phyloP scores from a whole-genome alignment of 805 yeast genomes.

The Saccharomyces kudriavzevii region DNA sequence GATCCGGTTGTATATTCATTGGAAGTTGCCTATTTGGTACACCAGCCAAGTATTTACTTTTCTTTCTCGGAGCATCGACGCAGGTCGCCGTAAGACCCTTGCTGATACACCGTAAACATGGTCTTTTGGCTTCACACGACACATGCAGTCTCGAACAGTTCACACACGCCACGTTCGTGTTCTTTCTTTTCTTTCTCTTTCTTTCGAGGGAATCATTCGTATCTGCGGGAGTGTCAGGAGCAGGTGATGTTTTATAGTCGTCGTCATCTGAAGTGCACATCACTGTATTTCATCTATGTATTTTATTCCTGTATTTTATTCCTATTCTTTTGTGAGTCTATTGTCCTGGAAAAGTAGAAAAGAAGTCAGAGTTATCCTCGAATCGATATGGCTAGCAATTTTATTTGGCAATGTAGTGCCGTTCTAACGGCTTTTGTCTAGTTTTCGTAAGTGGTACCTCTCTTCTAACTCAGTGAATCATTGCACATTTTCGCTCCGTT shows the following conservation, averaged over 20 bases:
- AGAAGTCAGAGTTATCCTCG: not conserved
- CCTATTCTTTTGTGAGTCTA: not conserved
- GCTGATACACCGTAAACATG: conserved; percentile 70
- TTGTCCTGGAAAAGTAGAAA: not conserved
- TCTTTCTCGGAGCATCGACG: conserved; percentile 82
- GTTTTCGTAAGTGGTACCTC: not conserved
- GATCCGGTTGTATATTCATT: conserved; percentile 5
- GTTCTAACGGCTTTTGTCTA: not conserved
- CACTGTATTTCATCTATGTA: not conserved
- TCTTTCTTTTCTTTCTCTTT: conserved; percentile 37
- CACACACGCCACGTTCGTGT: conserved; percentile 80
- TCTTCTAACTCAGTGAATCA: not conserved
- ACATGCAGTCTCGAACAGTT: conserved; percentile 89
- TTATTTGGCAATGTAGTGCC: not conserved
- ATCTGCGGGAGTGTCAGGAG: not conserved
- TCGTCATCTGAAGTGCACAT: conserved; percentile 1
- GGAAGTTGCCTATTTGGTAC: conserved; percentile 34
- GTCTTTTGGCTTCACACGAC: conserved; percentile 79
- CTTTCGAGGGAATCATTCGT: not conserved
- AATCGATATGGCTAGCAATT: not conserved
- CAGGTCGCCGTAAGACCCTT: conserved; percentile 65
- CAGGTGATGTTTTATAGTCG: not conserved
- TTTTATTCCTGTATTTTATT: not conserved
- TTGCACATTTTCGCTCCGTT: not conserved
- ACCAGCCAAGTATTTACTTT: conserved; percentile 71